Percentiles rank a stretch among this genome's conserved stretches.
These are phyloP conservation scores for Lunasporangiospora selenospora DNA, from an alignment of 192 early-diverging fungal genomes.

Conservation along the genomic window DNA sequence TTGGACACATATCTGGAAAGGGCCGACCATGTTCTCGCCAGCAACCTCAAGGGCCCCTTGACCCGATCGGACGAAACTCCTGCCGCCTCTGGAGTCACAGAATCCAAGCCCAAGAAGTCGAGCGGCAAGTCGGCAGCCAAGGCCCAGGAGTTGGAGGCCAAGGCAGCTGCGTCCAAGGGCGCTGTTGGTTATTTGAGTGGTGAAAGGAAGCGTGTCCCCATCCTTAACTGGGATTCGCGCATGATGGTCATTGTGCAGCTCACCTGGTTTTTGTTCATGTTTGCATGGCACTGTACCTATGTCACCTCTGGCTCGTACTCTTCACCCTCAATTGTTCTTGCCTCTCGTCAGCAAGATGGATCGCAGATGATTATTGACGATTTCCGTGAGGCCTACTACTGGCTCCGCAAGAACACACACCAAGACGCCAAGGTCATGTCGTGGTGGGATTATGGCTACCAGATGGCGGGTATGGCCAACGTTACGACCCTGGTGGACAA, in stretches of 20 bases:
- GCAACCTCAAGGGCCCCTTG: constrained; percentile 1
- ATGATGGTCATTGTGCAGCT: constrained; percentile 70
- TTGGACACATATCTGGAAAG: constrained; percentile 84
- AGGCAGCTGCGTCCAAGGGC: constrained; percentile 23
- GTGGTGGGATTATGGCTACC: constrained; percentile 99
- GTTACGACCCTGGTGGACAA: constrained; percentile 98
- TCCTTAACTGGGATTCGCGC: constrained; percentile 56
- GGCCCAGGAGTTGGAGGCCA: constrained; percentile 28
- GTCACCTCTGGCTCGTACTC: constrained; percentile 98
- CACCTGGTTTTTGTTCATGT: constrained; percentile 80
- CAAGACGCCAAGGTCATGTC: constrained; percentile 94
- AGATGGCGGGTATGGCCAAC: constrained; percentile 99
- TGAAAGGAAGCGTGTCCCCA: constrained; percentile 46
- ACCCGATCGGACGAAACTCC: constrained; percentile 1
- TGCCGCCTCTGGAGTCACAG: background rate
- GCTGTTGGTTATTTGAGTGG: background rate
- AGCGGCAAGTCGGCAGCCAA: constrained; percentile 2
- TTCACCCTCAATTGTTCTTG: constrained; percentile 97
- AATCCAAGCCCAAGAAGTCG: constrained; percentile 3
- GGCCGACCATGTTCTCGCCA: constrained; percentile 30
- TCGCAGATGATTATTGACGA: constrained; percentile 98
- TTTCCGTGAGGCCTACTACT: constrained; percentile 99
- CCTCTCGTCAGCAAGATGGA: constrained; percentile 87
- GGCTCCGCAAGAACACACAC: constrained; percentile 97
- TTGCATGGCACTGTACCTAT: constrained; percentile 98